A percentile compares a stretch with the other conserved stretches of the same genome.
Evolutionary conservation across 805 yeast genomes (phyloP).

Genomic region (Naumovozyma castellii): DNA sequence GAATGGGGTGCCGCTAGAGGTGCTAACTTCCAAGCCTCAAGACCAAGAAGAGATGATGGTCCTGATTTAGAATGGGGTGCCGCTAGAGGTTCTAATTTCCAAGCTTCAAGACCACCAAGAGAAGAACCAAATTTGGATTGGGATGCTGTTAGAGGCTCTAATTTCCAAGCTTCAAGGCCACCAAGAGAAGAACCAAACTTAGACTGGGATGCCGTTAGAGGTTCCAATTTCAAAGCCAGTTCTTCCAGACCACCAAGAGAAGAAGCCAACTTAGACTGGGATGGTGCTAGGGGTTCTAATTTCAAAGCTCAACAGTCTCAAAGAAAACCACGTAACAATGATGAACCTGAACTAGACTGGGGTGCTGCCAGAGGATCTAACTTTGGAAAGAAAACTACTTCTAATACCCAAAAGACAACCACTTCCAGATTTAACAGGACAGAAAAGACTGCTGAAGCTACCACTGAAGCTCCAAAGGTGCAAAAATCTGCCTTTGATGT

Average conservation of each 20-base stretch:
- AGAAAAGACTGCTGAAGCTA: slow-evolving; percentile 16
- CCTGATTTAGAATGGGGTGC: slow-evolving; percentile 42
- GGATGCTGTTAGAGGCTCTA: slow-evolving; percentile 31
- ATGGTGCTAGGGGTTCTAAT: slow-evolving; percentile 29
- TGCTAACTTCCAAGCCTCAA: slow-evolving; percentile 23
- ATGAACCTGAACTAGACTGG: slow-evolving; percentile 40
- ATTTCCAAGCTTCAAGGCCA: slow-evolving; percentile 29
- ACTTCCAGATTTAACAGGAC: slow-evolving; percentile 4
- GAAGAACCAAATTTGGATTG: slow-evolving; percentile 30
- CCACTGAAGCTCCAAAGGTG: slow-evolving; percentile 27
- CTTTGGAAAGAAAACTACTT: slow-evolving; percentile 17
- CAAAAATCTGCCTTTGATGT: slow-evolving; percentile 43
- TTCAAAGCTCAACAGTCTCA: slow-evolving; percentile 16
- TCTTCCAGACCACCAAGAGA: slow-evolving; percentile 22
- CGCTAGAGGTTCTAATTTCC: slow-evolving; percentile 40
- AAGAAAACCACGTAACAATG: slow-evolving; percentile 25
- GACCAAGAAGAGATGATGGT: slow-evolving; percentile 29
- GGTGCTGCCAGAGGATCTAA: slow-evolving; percentile 29
- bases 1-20: slow-evolving; percentile 37
- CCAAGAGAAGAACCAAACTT: slow-evolving; percentile 41
- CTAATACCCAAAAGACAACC: slow-evolving; percentile 6
- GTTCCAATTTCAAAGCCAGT: slow-evolving; percentile 24
- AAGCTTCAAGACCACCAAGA: slow-evolving; percentile 26
- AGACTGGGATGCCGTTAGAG: slow-evolving; percentile 50
- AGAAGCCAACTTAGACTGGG: slow-evolving; percentile 38